Percentiles rank a stretch among this genome's conserved stretches.
Conservation (phyloP, 495 filamentous ascomycete species). For the Neurospora sp. region DNA sequence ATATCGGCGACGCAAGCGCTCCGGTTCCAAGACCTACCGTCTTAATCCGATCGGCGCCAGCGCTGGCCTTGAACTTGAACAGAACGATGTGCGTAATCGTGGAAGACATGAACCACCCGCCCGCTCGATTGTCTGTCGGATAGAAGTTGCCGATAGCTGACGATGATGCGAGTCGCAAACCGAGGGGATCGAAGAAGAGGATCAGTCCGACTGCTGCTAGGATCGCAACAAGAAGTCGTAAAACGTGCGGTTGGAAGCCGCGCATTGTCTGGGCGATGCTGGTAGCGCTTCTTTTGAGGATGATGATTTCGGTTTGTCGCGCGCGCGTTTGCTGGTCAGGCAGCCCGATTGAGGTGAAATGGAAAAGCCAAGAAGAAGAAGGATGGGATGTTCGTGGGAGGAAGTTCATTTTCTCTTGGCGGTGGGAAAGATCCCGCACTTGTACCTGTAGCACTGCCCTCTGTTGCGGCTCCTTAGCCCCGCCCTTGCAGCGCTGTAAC, state of each 20-base stretch:
- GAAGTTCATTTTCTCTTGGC: not conserved
- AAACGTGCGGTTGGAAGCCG: slow-evolving; percentile 9
- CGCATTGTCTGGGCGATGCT: not conserved
- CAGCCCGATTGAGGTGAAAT: not conserved
- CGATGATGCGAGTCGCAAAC: slow-evolving; percentile 4
- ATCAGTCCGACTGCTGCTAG: slow-evolving; percentile 7
- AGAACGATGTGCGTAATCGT: slow-evolving; percentile 48
- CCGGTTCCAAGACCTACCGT: slow-evolving; percentile 30
- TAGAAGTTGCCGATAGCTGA: not conserved
- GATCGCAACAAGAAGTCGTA: slow-evolving; percentile 3
- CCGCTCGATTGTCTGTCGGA: not conserved
- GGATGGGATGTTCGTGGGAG: not conserved
- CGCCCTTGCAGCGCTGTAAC: not conserved
- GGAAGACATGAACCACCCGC: not conserved
- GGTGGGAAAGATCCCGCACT: not conserved
- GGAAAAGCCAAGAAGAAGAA: not conserved
- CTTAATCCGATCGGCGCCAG: slow-evolving; percentile 29
- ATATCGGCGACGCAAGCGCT: not conserved
- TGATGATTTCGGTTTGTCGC: not conserved
- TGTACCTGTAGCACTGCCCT: not conserved
- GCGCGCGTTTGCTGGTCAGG: not conserved
- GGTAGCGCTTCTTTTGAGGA: not conserved
- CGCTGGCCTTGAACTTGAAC: slow-evolving; percentile 48
- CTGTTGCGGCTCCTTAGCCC: not conserved
- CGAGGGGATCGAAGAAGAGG: slow-evolving; percentile 13